Conservation (phyloP, 345 rosid genomes). For the Reutealis trisperma region DNA sequence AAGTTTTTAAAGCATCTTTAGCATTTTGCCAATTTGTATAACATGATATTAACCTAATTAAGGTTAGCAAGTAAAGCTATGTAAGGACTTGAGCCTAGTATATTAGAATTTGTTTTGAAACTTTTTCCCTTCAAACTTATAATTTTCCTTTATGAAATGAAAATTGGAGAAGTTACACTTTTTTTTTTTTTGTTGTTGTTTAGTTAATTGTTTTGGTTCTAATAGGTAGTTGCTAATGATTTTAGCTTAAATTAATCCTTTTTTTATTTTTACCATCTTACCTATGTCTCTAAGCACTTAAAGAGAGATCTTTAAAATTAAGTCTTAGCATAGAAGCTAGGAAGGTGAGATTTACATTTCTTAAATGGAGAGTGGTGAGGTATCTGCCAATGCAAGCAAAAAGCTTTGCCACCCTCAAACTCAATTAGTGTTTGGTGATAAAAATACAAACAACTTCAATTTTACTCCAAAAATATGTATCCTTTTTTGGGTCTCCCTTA, state of each 20-base stretch:
- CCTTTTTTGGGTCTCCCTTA: slow-evolving; percentile 11
- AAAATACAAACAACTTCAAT: slow-evolving; percentile 23
- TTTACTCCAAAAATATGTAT: slow-evolving; percentile 31
- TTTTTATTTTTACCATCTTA: neutral
- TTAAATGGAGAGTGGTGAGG: slow-evolving; percentile 12
- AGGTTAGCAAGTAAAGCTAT: no score
- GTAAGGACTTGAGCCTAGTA: no score
- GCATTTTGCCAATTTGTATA: no score
- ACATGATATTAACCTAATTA: no score
- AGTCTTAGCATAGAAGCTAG: slow-evolving; percentile 46
- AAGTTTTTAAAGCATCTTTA: no score
- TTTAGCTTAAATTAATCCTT: no score
- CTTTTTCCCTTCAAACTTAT: neutral
- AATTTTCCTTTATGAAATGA: neutral
- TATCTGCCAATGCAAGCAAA: slow-evolving; percentile 55
- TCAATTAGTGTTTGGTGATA: slow-evolving; percentile 37
- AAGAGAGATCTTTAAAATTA: neutral
- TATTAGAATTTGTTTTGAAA: no score
- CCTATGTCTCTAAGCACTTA: neutral
- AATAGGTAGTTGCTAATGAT: no score
- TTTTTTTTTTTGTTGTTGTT: no score
- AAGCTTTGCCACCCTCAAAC: slow-evolving; percentile 31
- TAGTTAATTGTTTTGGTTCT: no score
- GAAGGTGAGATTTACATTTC: slow-evolving; percentile 50
- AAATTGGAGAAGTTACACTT: neutral